phyloP scores from a whole-genome alignment of 768 basidiomycete genomes.

The Psilocybe cubensis region DNA sequence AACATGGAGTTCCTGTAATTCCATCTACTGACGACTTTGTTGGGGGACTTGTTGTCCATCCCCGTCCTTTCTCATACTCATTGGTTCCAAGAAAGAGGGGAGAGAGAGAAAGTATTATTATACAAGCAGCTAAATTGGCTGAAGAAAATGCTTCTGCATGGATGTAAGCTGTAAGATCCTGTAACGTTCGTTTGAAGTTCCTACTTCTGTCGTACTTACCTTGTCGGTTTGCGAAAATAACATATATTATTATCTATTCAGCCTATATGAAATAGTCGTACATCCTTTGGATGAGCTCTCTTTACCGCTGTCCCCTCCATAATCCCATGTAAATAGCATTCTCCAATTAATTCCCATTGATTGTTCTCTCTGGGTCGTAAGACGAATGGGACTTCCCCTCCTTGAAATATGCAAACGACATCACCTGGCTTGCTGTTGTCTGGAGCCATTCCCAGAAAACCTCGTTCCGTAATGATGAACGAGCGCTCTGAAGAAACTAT shows the following conservation, averaged over 20 bases:
- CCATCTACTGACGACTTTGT: slow-evolving; percentile 19
- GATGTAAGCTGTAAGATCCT: background rate
- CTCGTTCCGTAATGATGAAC: slow-evolving; percentile 2
- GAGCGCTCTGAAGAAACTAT: background rate
- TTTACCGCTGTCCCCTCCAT: slow-evolving; percentile 9
- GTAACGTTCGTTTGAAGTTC: too few relatives aligned
- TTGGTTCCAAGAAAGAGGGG: slow-evolving; percentile 10
- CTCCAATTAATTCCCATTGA: slow-evolving; percentile 7
- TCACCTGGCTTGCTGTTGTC: background rate
- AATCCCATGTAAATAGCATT: slow-evolving; percentile 14
- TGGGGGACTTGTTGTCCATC: slow-evolving; percentile 18
- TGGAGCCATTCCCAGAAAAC: slow-evolving; percentile 2
- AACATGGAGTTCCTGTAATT: slow-evolving; percentile 10
- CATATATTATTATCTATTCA: too few relatives aligned
- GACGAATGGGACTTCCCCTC: slow-evolving; percentile 9
- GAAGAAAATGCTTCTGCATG: slow-evolving; percentile 2
- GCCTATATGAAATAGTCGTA: background rate
- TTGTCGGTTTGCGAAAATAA: too few relatives aligned
- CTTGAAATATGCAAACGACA: slow-evolving; percentile 7
- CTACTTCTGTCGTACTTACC: too few relatives aligned
- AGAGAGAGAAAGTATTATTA: slow-evolving; percentile 9
- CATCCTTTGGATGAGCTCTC: background rate
- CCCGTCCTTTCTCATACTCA: slow-evolving; percentile 16
- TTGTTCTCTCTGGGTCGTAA: background rate
- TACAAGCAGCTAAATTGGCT: slow-evolving; percentile 9